These are phyloP conservation scores for Saccharomyces pastorianus DNA, from an alignment of 1,139 yeast genomes.

Conservation along the genomic window DNA sequence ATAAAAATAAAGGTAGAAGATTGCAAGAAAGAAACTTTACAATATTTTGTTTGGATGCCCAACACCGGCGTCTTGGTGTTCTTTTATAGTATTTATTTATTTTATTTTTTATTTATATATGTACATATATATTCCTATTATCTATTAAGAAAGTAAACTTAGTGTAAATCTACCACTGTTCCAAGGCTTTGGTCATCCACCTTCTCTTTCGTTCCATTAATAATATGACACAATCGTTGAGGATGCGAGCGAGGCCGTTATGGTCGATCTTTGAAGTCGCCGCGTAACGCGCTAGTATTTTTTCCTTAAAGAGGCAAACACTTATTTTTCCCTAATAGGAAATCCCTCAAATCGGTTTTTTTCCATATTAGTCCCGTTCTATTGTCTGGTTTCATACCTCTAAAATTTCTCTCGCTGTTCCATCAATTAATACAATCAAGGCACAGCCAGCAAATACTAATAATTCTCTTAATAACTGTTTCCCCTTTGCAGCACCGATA, in stretches of 20 bases:
- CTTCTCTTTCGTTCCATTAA: neutral
- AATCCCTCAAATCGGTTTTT: neutral
- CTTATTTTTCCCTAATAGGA: neutral
- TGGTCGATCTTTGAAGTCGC: neutral
- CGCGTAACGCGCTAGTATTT: neutral
- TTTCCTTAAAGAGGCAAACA: neutral
- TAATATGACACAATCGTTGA: neutral
- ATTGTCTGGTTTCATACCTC: neutral
- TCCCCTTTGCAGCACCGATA: neutral
- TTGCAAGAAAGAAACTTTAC: neutral
- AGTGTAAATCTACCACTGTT: neutral
- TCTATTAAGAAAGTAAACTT: neutral
- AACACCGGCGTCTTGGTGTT: neutral
- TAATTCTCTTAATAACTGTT: neutral
- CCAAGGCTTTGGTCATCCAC: neutral
- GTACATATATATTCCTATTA: constrained; percentile 1
- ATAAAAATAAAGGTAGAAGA: neutral
- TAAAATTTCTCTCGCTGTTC: neutral
- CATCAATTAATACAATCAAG: neutral
- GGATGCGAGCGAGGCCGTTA: neutral
- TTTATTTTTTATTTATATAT: neutral
- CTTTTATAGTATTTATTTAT: neutral
- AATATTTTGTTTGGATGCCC: neutral
- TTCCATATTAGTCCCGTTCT: neutral
- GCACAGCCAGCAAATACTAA: neutral